These are phyloP conservation scores for Geosmithia morbida DNA, from an alignment of 2,329 filamentous ascomycete genomes.

Conservation along the genomic window DNA sequence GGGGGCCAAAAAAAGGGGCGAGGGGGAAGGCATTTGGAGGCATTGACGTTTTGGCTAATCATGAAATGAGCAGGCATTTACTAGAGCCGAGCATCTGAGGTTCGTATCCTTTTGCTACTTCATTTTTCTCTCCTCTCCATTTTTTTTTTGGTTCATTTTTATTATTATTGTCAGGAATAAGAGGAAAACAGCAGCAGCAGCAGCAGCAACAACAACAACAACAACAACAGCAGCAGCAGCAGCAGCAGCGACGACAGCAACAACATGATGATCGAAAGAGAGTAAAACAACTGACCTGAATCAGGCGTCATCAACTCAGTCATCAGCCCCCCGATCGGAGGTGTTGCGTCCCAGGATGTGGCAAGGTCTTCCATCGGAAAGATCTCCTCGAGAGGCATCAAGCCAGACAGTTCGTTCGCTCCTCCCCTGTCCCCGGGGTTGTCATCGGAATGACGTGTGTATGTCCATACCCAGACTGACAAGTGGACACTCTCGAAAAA, in stretches of 20 bases:
- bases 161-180: too few species aligned
- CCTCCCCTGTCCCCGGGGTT: background rate
- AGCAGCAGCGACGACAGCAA: too few species aligned
- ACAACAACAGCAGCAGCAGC: too few species aligned
- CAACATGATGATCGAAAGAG: too few species aligned
- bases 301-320: conserved; percentile 45
- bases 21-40: too few species aligned
- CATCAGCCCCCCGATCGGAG: conserved; percentile 37
- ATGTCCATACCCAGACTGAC: background rate
- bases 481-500: background rate
- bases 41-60: background rate
- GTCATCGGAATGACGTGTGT: background rate
- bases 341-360: conserved; percentile 39
- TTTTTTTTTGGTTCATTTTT: too few species aligned
- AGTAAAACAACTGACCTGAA: background rate
- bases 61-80: conserved; percentile 34
- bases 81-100: conserved; percentile 48
- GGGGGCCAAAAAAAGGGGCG: too few species aligned
- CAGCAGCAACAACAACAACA: too few species aligned
- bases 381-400: conserved; percentile 45
- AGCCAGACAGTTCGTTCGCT: conserved; percentile 27
- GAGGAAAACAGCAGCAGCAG: too few species aligned
- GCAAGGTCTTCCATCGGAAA: conserved; percentile 40
- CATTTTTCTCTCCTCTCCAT: background rate
- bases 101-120: too few species aligned